Evolutionary conservation across 306 rosid species (phyloP), one percentile per base, ranked within the genome.

Genomic region (Cicer pinnatifidum): DNA sequence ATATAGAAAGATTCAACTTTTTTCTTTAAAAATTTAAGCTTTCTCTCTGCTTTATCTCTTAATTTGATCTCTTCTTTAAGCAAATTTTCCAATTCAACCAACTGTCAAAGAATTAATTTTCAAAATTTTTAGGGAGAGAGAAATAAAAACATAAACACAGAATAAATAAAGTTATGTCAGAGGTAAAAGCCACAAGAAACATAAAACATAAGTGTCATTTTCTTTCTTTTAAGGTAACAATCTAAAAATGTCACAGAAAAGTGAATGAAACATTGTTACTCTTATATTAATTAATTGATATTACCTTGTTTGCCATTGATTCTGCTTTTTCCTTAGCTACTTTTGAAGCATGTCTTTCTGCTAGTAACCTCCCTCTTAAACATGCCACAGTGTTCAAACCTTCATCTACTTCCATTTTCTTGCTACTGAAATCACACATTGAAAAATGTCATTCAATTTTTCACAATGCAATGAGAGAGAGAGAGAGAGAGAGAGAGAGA

Each of bases 261-360:
- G 57, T 50, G 68, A 66, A 67, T 28, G 73, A 60, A 82, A 77
- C 73, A 57, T 69, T 52, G 60, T 46, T 23, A 9, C 65, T 47
- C 19, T 50, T 58, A 38, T 4, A 17, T 52, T 9, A 60, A 50
- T 28, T 33, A 59, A 38, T 40, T 1, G 4, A 8, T 4, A 12
- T 50, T 77, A 93, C 98, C 92, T 82, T 91, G 44, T 77, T 77
- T 54, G 35, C 90, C 88, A 88, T 71, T 71, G 83, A 67, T 68
- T 89, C 89, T 43, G 82, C 88, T 75, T 83, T 70, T 28, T 84
- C 83, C 47, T 88, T 93, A n/a, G 98, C 97, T 46, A 69, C 61
- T 76, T 63, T 88, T 75, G 98, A 93, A 68, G 92, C 94, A 47
- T 89, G 94, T 78, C 98, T 93, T 71, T 93, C 97, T 56, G 96